A percentile compares a stretch with the other conserved stretches of the same genome.
Evolutionary conservation across 805 yeast genomes (phyloP).

Genomic region (Nakazawaea sp.): DNA sequence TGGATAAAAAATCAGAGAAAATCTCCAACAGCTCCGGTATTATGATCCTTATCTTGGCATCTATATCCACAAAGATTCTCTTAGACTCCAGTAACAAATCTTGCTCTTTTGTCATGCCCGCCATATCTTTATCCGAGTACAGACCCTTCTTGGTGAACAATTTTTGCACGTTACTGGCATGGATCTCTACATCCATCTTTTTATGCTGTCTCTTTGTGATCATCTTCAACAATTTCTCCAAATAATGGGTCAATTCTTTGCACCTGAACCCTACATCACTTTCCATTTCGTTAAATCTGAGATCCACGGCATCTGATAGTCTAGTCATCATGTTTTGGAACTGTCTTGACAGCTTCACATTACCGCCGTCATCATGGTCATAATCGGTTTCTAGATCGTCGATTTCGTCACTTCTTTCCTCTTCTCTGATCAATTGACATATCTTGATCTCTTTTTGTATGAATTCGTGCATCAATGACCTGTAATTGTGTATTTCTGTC

Average conservation of each 20-base stretch:
- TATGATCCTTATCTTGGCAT: constrained; percentile 31
- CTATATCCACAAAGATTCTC: constrained; percentile 26
- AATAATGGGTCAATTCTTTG: constrained; percentile 29
- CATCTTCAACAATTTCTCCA: constrained; percentile 30
- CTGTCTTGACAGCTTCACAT: constrained; percentile 18
- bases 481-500: constrained; percentile 22
- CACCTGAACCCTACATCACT: constrained; percentile 27
- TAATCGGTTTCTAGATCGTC: constrained; percentile 19
- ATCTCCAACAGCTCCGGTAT: constrained; percentile 40
- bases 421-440: constrained; percentile 20
- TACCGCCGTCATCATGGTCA: not conserved
- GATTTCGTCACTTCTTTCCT: constrained; percentile 13
- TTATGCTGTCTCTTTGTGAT: constrained; percentile 38
- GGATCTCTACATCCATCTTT: constrained; percentile 33
- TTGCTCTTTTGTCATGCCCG: constrained; percentile 26
- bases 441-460: constrained; percentile 15
- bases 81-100: constrained; percentile 23
- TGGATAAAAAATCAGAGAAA: constrained; percentile 42
- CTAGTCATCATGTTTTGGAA: constrained; percentile 19
- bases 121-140: constrained; percentile 30
- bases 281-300: constrained; percentile 16
- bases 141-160: constrained; percentile 25
- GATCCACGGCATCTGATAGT: constrained; percentile 17
- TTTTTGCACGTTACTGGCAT: constrained; percentile 30
- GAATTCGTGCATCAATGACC: constrained; percentile 22